phyloP scores from a whole-genome alignment of 306 rosid genomes.

The Arachis stenosperma region DNA sequence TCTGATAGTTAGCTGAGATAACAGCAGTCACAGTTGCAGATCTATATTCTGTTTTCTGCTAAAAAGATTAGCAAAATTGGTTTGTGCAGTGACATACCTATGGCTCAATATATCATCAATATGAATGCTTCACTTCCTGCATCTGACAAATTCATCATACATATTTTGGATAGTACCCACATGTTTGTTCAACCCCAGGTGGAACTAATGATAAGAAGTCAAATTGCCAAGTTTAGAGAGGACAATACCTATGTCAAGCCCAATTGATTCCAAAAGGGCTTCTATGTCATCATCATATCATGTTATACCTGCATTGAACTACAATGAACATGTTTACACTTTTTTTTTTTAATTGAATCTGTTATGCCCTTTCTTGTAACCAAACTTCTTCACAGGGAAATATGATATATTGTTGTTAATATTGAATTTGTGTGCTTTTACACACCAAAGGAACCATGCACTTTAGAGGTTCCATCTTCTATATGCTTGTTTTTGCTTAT shows the following conservation, averaged over 20 bases:
- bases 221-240: slow-evolving; percentile 83
- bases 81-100: slow-evolving; percentile 83
- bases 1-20: not conserved
- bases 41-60: slow-evolving; percentile 5
- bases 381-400: not conserved
- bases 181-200: slow-evolving; percentile 87
- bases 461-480: not conserved
- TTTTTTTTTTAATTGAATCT: not conserved
- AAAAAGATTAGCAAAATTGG: slow-evolving; percentile 9
- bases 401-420: not conserved
- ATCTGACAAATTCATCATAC: slow-evolving; percentile 79
- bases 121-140: slow-evolving; percentile 70
- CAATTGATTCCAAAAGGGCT: slow-evolving; percentile 42
- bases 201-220: slow-evolving; percentile 72
- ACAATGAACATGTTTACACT: not conserved
- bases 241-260: slow-evolving; percentile 90
- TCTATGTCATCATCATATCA: not conserved
- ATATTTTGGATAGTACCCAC: slow-evolving; percentile 77
- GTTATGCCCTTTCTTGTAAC: slow-evolving; percentile 5
- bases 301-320: not conserved
- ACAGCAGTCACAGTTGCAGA: not conserved
- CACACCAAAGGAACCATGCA: not conserved
- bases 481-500: not conserved
- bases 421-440: no score
- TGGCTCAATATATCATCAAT: slow-evolving; percentile 92